Percentiles rank a stretch among this genome's conserved stretches.
phyloP scores from a whole-genome alignment of 2,329 filamentous ascomycete genomes.

The Dissoconium aciculare region DNA sequence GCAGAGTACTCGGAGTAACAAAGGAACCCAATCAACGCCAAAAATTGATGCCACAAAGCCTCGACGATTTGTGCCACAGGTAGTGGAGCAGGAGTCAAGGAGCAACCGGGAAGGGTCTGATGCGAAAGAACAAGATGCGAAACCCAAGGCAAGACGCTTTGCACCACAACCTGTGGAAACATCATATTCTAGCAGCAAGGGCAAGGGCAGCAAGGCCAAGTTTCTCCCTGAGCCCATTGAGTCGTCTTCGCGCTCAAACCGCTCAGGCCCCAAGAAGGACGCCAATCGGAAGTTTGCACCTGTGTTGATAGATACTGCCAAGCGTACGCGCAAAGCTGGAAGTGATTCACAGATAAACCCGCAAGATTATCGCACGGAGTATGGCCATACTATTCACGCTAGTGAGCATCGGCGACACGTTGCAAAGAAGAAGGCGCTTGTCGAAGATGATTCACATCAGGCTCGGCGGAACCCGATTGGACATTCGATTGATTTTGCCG shows the following conservation, averaged over 20 bases:
- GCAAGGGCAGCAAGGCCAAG: conserved; percentile 6
- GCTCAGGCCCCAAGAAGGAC: conserved; percentile 11
- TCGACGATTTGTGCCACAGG: conserved; percentile 22
- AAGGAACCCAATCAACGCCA: conserved; percentile 14
- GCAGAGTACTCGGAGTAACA: conserved; percentile 46
- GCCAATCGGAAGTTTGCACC: conserved; percentile 49
- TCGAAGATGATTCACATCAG: neutral
- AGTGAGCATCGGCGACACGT: conserved; percentile 20
- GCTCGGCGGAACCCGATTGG: neutral
- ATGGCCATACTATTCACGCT: conserved; percentile 17
- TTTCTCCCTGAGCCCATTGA: conserved; percentile 21
- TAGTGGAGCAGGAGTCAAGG: conserved; percentile 25
- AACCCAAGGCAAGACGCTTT: conserved; percentile 12
- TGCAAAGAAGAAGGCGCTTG: conserved; percentile 12
- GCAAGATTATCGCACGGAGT: conserved; percentile 55
- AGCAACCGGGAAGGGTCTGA: conserved; percentile 15
- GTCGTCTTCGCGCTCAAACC: conserved; percentile 5
- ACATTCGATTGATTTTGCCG: conserved; percentile 9
- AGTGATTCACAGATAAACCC: conserved; percentile 48
- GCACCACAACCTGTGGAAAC: conserved; percentile 28
- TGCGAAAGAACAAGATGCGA: conserved; percentile 10
- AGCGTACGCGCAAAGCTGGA: conserved; percentile 52
- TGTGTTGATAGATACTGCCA: conserved; percentile 66
- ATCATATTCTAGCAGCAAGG: conserved; percentile 19
- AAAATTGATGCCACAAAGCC: conserved; percentile 9